phyloP scores from a whole-genome alignment of 257 asterid species.

The Solanum bukasovii region DNA sequence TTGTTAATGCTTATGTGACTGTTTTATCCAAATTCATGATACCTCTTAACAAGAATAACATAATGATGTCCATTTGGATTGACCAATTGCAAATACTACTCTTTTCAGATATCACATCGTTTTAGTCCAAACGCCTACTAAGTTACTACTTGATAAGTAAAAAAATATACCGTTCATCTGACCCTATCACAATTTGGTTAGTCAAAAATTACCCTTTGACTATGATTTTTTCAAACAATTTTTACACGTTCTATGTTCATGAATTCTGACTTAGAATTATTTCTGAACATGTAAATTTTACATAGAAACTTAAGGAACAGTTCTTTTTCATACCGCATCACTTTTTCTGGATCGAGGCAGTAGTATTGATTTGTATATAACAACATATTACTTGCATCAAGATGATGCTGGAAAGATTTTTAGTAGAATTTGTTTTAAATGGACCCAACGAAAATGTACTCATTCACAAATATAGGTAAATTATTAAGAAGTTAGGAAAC shows the following conservation, averaged over 20 bases:
- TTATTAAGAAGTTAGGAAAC: not conserved
- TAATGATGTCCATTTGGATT: not conserved
- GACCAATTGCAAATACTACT: not conserved
- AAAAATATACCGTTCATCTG: not conserved
- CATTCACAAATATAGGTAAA: not conserved
- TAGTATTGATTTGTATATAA: not conserved
- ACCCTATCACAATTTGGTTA: not conserved
- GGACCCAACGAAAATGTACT: not conserved
- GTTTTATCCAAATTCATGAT: not conserved
- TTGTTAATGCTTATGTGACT: not conserved
- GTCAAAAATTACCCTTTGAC: not conserved
- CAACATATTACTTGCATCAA: not conserved
- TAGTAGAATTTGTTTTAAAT: not conserved
- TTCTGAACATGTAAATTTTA: not conserved
- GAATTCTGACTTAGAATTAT: not conserved
- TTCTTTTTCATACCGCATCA: not conserved
- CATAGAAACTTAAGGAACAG: not conserved
- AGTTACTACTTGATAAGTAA: not conserved
- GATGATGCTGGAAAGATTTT: not conserved
- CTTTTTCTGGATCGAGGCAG: not conserved
- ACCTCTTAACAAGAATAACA: not conserved
- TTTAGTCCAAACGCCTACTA: not conserved
- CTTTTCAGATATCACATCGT: not conserved
- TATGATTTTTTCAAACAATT: not conserved
- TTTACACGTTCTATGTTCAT: not conserved